Evolutionary conservation across 2,329 filamentous ascomycete genomes (phyloP), one percentile per base, ranked within the genome.

Genomic region (Blumeriella jaapii): DNA sequence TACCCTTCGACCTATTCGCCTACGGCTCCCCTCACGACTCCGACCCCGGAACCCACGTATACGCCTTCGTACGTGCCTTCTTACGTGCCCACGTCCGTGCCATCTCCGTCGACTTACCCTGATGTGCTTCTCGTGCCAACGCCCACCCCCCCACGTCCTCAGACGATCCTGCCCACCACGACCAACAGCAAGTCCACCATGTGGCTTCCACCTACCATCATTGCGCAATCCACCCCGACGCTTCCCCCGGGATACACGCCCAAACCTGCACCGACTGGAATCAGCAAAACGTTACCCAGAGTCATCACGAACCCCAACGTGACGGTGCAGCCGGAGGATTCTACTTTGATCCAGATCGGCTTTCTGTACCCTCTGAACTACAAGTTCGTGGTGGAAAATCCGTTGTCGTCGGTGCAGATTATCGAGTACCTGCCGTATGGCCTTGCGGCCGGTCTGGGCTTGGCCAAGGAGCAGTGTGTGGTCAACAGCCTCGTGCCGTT

Each of bases 281-380:
- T 55, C 25, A 38, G 41, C 3, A 18, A 46, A 6, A 38, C 26
- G 19, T 34, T 55, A 10, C 50, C 55, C 6, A 45, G 43, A 34
- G 47, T 55, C n/a, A 54, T 55, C 18, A 39, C 46, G 6, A 48
- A 50, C 20, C 48, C 52, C 10, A 47, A 46, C 35, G 35, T 27
- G 1, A 46, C 46, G 28, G 38, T 37, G n/a, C 31, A 47, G 18
- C 53, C 54, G 11, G 45, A 47, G 73, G 81, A 82, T 47, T 75
- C 72, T 1, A 75, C 73, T 3, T 60, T 82, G 48, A 78, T 94
- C 48, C 85, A 94, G 55, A 69, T 96, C 44, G 91, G 82, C 20
- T 95, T 96, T 68, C 64, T 74, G 34, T 80, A 76, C 53, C 71
- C 73, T 1, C 69, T 93, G 48, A 89, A 93, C 62, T 98, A 91